Percentiles rank a stretch among this genome's conserved stretches.
Conservation (phyloP, 2,329 filamentous ascomycete species). For the Aspergillus neoniger region DNA sequence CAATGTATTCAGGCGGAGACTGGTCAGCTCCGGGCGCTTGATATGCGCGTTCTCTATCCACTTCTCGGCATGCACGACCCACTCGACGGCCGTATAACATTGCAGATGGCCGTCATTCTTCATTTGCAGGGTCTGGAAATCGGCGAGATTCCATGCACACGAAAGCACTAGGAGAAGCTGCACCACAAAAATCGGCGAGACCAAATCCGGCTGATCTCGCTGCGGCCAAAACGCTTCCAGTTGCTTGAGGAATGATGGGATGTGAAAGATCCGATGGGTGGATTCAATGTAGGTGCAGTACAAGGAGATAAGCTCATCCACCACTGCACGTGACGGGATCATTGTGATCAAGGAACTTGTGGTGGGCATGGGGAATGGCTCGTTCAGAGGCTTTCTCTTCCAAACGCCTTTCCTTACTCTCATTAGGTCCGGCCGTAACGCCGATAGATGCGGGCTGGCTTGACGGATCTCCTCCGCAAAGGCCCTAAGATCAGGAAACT, state of each 20-base stretch:
- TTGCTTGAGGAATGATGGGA: slow-evolving; percentile 43
- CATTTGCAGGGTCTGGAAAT: slow-evolving; percentile 29
- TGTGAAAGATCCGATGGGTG: slow-evolving; percentile 43
- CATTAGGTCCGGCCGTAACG: slow-evolving; percentile 37
- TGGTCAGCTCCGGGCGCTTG: slow-evolving; percentile 54
- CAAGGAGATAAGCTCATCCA: slow-evolving; percentile 40
- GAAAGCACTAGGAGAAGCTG: slow-evolving; percentile 43
- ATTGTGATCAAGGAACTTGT: slow-evolving; percentile 33
- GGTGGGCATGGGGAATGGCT: slow-evolving; percentile 33
- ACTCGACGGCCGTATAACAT: slow-evolving; percentile 55
- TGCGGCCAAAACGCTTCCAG: slow-evolving; percentile 39
- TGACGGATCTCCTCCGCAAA: slow-evolving; percentile 43
- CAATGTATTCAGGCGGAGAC: slow-evolving; percentile 56
- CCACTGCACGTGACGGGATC: slow-evolving; percentile 37
- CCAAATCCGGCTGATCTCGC: slow-evolving; percentile 26
- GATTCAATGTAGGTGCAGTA: slow-evolving; percentile 46
- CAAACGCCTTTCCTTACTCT: slow-evolving; percentile 35
- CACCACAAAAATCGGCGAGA: slow-evolving; percentile 36
- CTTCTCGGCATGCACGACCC: slow-evolving; percentile 85
- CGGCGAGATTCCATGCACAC: slow-evolving; percentile 41
- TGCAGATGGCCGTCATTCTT: slow-evolving; percentile 31
- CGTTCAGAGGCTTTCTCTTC: slow-evolving; percentile 33
- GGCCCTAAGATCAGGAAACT: slow-evolving; percentile 42
- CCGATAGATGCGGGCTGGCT: slow-evolving; percentile 38
- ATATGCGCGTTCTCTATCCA: slow-evolving; percentile 77